Evolutionary conservation across 768 basidiomycete genomes (phyloP).

Genomic region (Austroboletus festivus): DNA sequence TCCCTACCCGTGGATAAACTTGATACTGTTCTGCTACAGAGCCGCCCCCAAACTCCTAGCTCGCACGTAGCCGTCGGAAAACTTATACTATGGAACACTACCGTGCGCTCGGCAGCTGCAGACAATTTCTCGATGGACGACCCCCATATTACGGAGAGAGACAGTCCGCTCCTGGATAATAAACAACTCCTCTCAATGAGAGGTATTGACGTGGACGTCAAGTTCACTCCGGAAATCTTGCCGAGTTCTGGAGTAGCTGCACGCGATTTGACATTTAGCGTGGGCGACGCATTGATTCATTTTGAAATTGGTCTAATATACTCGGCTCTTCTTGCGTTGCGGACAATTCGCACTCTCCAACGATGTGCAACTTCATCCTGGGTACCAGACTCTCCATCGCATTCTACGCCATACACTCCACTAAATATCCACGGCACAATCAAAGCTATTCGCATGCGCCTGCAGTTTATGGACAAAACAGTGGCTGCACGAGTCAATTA

Average conservation of each 20-base stretch:
- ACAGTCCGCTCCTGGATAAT: conserved; percentile 41
- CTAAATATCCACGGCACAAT: conserved; percentile 34
- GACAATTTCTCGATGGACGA: conserved; percentile 69
- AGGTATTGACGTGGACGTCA: conserved; percentile 29
- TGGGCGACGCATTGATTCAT: conserved; percentile 50
- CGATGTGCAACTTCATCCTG: conserved; percentile 18
- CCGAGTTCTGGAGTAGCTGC: conserved; percentile 11
- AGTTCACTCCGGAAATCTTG: conserved; percentile 12
- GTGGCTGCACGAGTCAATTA: conserved; percentile 37
- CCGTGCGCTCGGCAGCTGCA: conserved; percentile 60
- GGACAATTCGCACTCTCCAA: conserved; percentile 45
- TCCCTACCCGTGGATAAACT: conserved; percentile 51
- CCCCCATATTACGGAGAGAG: conserved; percentile 53
- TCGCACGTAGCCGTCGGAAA: conserved; percentile 42
- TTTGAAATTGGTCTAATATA: conserved; percentile 71
- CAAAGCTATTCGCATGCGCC: conserved; percentile 45
- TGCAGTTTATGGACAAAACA: conserved; percentile 47
- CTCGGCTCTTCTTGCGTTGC: conserved; percentile 58
- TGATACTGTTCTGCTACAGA: conserved; percentile 41
- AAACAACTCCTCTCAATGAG: conserved; percentile 45
- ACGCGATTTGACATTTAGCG: conserved; percentile 44
- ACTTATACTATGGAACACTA: conserved; percentile 45
- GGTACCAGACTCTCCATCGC: conserved; percentile 16
- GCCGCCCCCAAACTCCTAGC: conserved; percentile 30
- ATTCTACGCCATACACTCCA: conserved; percentile 11